Evolutionary conservation across 139 green algal species (phyloP), one percentile per base, ranked within the genome.

Genomic region (Coccomyxa sp.): DNA sequence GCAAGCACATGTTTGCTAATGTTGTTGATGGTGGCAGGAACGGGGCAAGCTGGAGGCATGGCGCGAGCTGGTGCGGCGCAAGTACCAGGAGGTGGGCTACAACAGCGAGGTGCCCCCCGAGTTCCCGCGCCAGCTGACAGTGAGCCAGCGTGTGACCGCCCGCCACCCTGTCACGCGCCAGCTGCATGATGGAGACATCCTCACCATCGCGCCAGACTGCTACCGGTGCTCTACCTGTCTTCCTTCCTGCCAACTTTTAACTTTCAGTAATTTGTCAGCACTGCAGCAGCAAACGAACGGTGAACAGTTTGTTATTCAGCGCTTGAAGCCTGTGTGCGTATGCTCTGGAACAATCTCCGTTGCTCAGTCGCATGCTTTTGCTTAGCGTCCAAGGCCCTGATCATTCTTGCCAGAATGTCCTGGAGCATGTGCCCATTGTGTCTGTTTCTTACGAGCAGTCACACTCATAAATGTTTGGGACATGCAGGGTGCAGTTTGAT

Each of bases 91-190:
- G 79, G 81, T 86, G 25, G 82, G 85, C 27, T 58, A 82, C 17
- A 86, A 83, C 16, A 45, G 58, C 13, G 87, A 93, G 76, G 83
- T 92, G 45, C 86, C 83, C 16, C 23, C 51, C 0, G 78, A 80
- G 60, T 23, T 83, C 45, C 82, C 85, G 11, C 63, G 66, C 51
- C 77, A 79, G n/a, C 81, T 88, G 79, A 78, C 79, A 3, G 96
- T 98, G 28, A 93, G 91, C 17, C 91, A 97, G 90, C 83, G 87
- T 0, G 96, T 98, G 28, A 89, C 89, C n/a, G 96, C 96, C 13
- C 87, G 91, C 9, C 96, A 98, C 91, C 95, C 95, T 13, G 23
- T 77, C 79, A 95, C 91, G 27, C 87, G 90, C 68, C 89, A 93
- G 84, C 84, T 97, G 68, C 88, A 95, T 71, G 94, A 97, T 67